Base-by-base conservation (phyloP, 108 stramenopile genomes). In the Phaeodactylum tricornutum region DNA sequence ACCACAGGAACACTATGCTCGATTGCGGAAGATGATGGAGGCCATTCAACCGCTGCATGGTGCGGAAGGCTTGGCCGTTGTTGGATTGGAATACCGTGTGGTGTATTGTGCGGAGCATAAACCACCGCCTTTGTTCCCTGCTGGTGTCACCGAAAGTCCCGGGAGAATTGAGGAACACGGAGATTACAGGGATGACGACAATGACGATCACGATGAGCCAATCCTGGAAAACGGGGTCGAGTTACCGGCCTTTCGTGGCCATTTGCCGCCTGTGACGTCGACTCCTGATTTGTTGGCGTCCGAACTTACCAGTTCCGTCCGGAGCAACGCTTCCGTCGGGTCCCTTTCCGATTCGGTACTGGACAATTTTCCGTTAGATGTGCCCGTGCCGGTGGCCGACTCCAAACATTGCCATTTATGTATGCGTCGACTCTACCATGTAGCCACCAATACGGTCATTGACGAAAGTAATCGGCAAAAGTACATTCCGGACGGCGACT, bases 401-500 rank as follows among this genome's bases (percentile, higher is more conserved):
- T 9, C 20, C 2, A 44, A 8, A 29, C 29, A 2, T 8, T 55
- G 54, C 29, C 29, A 44, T 6, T 3, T n/a, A 19, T 55, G 42
- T 15, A 44, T 29, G 17, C 41, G 45, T 33, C 32, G 87, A 44
- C 45, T 88, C 24, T 81, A 71, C 41, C 81, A 82, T 30, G 56
- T 67, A 15, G 71, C 61, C 33, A 47, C 56, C 4, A 50, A 67
- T 24, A 77, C 72, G 9, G 43, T 66, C 48, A 75, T 88, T 22
- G 74, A 67, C 7, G 14, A 43, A 8, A n/a, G 54, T 22, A 88
- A 88, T 54, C 70, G 87, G 36, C 55, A 71, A 19, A 15, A 50
- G 28, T 84, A 67, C 48, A 81, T 84, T 44, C 64, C 79, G 21
- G 76, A 83, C 47, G 87, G 87, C 16, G 48, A 48, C 42, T 74